Evolutionary conservation across 179 eudicot genomes (phyloP), one percentile per base, ranked within the genome.

Genomic region (Sideroxylon spinosum): DNA sequence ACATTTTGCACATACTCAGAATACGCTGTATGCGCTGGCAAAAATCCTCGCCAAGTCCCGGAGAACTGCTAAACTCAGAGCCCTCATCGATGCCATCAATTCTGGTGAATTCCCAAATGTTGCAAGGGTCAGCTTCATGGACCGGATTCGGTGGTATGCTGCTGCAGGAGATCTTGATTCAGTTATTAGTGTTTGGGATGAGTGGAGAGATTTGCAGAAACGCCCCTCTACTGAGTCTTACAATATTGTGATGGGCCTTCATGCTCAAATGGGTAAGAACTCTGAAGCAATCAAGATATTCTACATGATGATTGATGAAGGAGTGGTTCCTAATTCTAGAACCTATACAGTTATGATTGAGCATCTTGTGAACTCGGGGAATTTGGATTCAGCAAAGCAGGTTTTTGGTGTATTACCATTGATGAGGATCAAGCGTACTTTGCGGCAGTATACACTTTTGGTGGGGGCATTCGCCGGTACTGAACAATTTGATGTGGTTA

Each of bases 391-490:
- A 52, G 56, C 56, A 7, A 14, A 9, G 56, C 56, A 52, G 56
- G 50, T 95, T 80, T 95, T 91, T 73, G 75, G 80, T 22, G 71
- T 82, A 74, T 80, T 95, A 87, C 93, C 97, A 7, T 72, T 50
- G 75, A 91, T 95, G 97, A 89, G 94, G 81, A 77, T 91, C 17
- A 95, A 88, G 82, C 92, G 84, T 65, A 93, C 95, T 19, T 57
- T 84, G 7, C 87, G 79, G 85, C 98, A 93, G 82, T 95, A 88
- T 77, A 85, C 87, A 0, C 37, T 88, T 80, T 78, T 95, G 81
- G 85, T 91, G 23, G 88, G 75, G 66, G 93, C 92, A 46, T 90
- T 90, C 70, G 76, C 86, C 37, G 79, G 78, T 72, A 73, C 66
- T 78, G 81, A 88, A 70, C 77, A 76, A 52, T 87, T 83, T 81